These are phyloP conservation scores for Mycena metata DNA, from an alignment of 768 basidiomycete species.

Conservation along the genomic window DNA sequence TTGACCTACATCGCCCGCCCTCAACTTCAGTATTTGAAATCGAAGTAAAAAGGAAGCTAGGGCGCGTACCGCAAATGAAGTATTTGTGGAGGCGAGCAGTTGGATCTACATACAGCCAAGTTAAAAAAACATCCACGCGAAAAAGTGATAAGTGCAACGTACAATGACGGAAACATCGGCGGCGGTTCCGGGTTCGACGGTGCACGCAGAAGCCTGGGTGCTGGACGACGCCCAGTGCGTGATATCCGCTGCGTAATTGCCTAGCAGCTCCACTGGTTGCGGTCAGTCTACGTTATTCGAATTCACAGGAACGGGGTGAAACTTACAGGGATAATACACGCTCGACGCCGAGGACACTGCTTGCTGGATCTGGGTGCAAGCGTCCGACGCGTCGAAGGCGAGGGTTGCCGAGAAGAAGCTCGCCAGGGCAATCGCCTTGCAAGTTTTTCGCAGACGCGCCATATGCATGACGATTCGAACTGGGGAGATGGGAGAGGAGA, in stretches of 20 bases:
- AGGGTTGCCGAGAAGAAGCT: neutral
- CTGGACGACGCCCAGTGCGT: conserved; percentile 68
- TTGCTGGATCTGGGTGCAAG: conserved; percentile 54
- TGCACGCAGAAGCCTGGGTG: conserved; percentile 60
- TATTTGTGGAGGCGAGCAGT: conserved; percentile 58
- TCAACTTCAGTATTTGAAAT: too few species aligned
- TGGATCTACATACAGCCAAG: conserved; percentile 56
- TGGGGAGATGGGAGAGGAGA: neutral
- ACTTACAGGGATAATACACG: conserved; percentile 59
- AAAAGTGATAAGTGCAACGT: conserved; percentile 31
- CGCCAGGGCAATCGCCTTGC: neutral
- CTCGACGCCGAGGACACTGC: conserved; percentile 59
- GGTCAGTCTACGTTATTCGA: neutral
- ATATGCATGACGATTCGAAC: too few species aligned
- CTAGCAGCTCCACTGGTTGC: conserved; percentile 31
- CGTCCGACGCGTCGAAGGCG: conserved; percentile 23
- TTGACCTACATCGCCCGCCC: conserved; percentile 65
- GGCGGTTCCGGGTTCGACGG: conserved; percentile 69
- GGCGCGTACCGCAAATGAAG: conserved; percentile 69
- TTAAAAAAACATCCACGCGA: conserved; percentile 1
- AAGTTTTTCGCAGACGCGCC: neutral
- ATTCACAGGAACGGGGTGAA: neutral
- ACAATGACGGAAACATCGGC: conserved; percentile 67
- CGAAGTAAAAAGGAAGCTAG: conserved; percentile 15
- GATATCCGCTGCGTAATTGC: conserved; percentile 58